phyloP scores from a whole-genome alignment of 768 basidiomycete genomes.

The Erythrobasidium yunnanense region DNA sequence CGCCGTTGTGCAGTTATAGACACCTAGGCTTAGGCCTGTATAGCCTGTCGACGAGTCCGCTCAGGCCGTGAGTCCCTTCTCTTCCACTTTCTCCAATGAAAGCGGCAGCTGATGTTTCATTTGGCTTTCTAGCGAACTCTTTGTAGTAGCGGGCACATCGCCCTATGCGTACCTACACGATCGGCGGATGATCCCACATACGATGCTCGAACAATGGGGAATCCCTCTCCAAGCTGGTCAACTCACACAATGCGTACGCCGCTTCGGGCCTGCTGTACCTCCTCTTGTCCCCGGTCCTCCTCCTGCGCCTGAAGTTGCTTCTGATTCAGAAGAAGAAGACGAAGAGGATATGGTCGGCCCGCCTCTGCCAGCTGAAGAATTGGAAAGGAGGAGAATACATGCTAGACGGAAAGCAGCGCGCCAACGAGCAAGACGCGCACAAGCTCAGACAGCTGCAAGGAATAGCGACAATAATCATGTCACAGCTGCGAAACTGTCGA shows the following conservation, averaged over 20 bases:
- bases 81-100: no score
- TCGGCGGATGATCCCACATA: constrained; percentile 32
- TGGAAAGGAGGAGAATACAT: no score
- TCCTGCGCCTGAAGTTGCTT: neutral
- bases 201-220: constrained; percentile 30
- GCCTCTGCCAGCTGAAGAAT: neutral
- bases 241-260: constrained; percentile 36
- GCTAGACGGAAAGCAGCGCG: no score
- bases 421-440: neutral
- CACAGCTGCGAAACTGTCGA: constrained; percentile 33
- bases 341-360: constrained; percentile 3
- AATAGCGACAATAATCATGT: constrained; percentile 28
- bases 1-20: constrained; percentile 10
- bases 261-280: constrained; percentile 31
- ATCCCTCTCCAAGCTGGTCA: neutral
- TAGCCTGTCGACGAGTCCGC: constrained; percentile 30
- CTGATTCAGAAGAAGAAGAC: neutral
- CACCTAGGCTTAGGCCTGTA: constrained; percentile 28
- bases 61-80: constrained; percentile 26
- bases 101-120: no score
- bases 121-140: constrained; percentile 31
- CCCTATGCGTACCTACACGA: constrained; percentile 37
- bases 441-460: neutral
- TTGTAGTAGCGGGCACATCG: constrained; percentile 33
- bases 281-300: neutral